Evolutionary conservation across 2,329 filamentous ascomycete species (phyloP).

Genomic region (Fusarium annulatum): DNA sequence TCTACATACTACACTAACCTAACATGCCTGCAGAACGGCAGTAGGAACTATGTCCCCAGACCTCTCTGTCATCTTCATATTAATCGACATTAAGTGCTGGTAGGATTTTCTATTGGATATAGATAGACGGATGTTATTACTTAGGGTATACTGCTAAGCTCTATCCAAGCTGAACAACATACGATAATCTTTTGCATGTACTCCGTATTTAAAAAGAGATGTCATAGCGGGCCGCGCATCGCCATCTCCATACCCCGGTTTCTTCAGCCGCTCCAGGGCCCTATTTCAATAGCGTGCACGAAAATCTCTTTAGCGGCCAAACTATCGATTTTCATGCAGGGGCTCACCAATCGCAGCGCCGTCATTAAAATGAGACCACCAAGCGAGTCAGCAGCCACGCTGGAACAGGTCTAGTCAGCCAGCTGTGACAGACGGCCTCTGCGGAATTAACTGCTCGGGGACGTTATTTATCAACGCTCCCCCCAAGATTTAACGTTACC

Average conservation of each 20-base stretch:
- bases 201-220: not conserved
- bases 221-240: not conserved
- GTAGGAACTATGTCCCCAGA: accelerated
- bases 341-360: not conserved
- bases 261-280: not conserved
- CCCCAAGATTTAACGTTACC: accelerated
- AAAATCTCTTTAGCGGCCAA: not conserved
- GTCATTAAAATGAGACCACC: not conserved
- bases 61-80: not conserved
- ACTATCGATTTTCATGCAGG: constrained; percentile 4
- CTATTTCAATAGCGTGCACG: not conserved
- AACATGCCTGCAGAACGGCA: accelerated
- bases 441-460: not conserved
- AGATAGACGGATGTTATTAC: too few relatives aligned
- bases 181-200: not conserved
- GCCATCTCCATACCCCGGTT: accelerated
- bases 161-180: not conserved
- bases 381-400: accelerated
- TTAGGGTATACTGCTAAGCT: too few relatives aligned
- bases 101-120: too few relatives aligned
- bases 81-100: accelerated
- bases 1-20: not conserved
- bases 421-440: not conserved
- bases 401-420: not conserved
- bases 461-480: not conserved